Evolutionary conservation across 73 alveolate genomes (phyloP).

Genomic region (Blepharisma stoltei): DNA sequence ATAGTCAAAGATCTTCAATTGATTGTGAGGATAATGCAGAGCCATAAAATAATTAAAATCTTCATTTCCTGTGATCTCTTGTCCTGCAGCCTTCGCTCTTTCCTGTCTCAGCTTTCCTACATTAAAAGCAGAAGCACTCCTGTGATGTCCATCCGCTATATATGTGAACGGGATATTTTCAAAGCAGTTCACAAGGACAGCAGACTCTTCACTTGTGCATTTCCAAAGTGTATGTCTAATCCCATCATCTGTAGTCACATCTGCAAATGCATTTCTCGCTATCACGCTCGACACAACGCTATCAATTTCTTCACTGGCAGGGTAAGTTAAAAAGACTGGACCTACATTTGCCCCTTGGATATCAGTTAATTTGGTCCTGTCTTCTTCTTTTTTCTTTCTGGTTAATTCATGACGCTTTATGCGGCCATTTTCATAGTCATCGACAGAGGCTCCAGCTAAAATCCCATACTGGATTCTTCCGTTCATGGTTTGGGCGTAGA

Average conservation of each 20-base stretch:
- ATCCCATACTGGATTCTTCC: conserved; percentile 47
- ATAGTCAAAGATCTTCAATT: conserved; percentile 53
- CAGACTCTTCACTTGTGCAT: conserved; percentile 50
- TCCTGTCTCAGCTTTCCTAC: conserved; percentile 56
- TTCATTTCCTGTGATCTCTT: conserved; percentile 27
- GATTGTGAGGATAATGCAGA: conserved; percentile 50
- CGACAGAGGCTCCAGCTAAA: conserved; percentile 25
- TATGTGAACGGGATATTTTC: conserved; percentile 46
- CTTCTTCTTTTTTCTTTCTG: conserved; percentile 58
- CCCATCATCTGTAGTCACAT: conserved; percentile 34
- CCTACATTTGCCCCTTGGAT: conserved; percentile 65
- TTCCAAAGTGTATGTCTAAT: conserved; percentile 63
- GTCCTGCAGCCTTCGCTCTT: conserved; percentile 44
- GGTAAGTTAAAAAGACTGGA: conserved; percentile 61
- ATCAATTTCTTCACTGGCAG: conserved; percentile 41
- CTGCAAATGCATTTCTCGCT: conserved; percentile 34
- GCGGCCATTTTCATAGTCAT: conserved; percentile 60
- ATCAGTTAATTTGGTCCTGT: conserved; percentile 53
- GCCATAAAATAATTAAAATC: conserved; percentile 52
- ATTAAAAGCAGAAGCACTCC: conserved; percentile 69
- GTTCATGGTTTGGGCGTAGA: conserved; percentile 50
- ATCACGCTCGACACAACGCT: conserved; percentile 32
- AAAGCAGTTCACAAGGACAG: conserved; percentile 34
- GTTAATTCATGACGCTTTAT: conserved; percentile 77
- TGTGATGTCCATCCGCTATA: conserved; percentile 82